Evolutionary conservation across 495 filamentous ascomycete genomes (phyloP).

Genomic region (Evernia prunastri): DNA sequence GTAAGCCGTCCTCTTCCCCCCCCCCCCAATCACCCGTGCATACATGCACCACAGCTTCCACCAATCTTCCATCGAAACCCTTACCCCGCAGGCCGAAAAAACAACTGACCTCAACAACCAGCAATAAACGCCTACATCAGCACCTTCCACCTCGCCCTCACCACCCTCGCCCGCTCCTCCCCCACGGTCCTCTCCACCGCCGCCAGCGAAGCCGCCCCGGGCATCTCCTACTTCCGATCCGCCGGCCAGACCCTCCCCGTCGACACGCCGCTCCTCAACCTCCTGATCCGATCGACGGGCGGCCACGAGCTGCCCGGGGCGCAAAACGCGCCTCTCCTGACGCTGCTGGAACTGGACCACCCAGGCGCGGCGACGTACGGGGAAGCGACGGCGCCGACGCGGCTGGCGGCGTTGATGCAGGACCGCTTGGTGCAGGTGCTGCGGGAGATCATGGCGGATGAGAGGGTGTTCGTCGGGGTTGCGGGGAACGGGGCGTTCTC

Average conservation of each 20-base stretch:
- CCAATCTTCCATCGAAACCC: no score
- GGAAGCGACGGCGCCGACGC: background rate
- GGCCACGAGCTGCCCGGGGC: background rate
- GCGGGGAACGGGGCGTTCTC: constrained; percentile 1
- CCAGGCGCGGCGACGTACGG: background rate
- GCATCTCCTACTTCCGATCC: background rate
- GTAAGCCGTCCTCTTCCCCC: background rate
- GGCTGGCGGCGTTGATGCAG: background rate
- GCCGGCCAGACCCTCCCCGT: background rate
- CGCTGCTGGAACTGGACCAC: background rate
- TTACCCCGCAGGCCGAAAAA: background rate
- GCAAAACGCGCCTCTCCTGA: background rate
- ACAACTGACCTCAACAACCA: background rate
- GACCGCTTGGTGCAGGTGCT: background rate
- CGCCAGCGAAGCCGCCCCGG: background rate
- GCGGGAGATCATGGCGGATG: background rate
- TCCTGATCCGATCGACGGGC: background rate
- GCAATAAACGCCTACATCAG: constrained; percentile 2
- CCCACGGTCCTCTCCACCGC: background rate
- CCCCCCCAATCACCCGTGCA: no score
- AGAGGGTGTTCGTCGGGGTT: background rate
- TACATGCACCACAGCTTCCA: background rate
- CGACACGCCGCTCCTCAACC: background rate
- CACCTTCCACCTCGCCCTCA: background rate
- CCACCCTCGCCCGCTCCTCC: background rate